Conservation (phyloP, 805 yeast genomes). For the Schwanniomyces yamadae region DNA sequence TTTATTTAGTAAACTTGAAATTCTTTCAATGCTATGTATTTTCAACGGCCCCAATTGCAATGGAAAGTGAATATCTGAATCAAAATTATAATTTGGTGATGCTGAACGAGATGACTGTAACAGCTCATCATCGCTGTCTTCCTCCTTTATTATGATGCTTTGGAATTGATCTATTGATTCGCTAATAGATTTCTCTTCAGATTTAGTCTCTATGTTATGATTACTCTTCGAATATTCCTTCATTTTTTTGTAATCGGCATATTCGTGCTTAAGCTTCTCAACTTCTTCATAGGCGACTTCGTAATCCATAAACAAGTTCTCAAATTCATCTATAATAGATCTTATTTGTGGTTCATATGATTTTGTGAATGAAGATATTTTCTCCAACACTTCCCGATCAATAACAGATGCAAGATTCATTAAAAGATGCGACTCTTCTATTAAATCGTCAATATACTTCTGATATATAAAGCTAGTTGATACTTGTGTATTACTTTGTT, state of each 20-base stretch:
- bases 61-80: slow-evolving; percentile 27
- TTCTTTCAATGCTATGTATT: slow-evolving; percentile 15
- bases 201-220: background rate
- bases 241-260: slow-evolving; percentile 28
- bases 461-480: slow-evolving; percentile 5
- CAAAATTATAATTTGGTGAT: background rate
- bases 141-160: no score
- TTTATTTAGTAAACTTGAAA: slow-evolving; percentile 21
- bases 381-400: slow-evolving; percentile 33
- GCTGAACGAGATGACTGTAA: background rate
- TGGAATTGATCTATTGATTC: background rate
- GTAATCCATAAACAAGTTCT: slow-evolving; percentile 25
- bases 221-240: slow-evolving; percentile 26
- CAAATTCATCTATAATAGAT: slow-evolving; percentile 19
- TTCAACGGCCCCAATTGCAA: slow-evolving; percentile 27
- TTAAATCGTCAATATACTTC: slow-evolving; percentile 17
- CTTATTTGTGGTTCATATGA: slow-evolving; percentile 34
- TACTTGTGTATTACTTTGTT: background rate
- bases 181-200: slow-evolving; percentile 1
- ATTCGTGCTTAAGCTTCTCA: slow-evolving; percentile 29
- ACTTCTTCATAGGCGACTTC: slow-evolving; percentile 19
- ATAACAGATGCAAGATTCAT: slow-evolving; percentile 29
- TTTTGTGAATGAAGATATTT: slow-evolving; percentile 35
- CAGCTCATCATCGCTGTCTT: background rate
- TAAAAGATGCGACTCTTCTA: slow-evolving; percentile 23